Conservation (phyloP, 495 filamentous ascomycete genomes). For the Podospora appendiculata region DNA sequence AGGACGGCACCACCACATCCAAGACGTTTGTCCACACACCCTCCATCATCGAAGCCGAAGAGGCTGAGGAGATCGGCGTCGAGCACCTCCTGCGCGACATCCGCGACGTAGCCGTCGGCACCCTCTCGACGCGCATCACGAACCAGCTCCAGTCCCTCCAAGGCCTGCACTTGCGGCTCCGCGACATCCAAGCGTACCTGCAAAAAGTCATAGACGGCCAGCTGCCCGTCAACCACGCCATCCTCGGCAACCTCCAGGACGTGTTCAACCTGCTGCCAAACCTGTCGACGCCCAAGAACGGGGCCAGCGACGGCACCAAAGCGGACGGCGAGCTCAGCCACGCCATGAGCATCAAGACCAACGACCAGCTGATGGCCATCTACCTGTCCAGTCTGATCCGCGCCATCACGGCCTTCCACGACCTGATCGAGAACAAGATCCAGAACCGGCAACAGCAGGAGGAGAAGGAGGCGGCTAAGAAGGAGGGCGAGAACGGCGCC, state of each 20-base stretch:
- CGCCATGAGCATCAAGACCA: conserved; percentile 98
- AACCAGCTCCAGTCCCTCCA: conserved; percentile 96
- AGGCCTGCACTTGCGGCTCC: conserved; percentile 88
- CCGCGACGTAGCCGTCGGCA: conserved; percentile 94
- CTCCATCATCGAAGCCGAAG: conserved; percentile 96
- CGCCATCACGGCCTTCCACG: conserved; percentile 97
- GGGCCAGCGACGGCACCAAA: conserved; percentile 39
- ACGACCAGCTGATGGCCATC: conserved; percentile 97
- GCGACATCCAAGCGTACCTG: conserved; percentile 91
- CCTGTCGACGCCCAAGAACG: conserved; percentile 64
- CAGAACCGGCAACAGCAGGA: conserved; percentile 97
- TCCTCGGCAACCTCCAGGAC: conserved; percentile 95
- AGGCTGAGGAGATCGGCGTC: conserved; percentile 97
- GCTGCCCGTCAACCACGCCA: conserved; percentile 93
- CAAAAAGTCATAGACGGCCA: conserved; percentile 90
- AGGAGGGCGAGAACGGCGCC: conserved; percentile 42
- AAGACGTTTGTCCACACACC: conserved; percentile 99
- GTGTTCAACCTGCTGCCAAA: conserved; percentile 98
- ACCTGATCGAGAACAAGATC: conserved; percentile 99
- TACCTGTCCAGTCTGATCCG: conserved; percentile 94
- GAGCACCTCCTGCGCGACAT: conserved; percentile 98
- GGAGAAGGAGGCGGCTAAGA: conserved; percentile 74
- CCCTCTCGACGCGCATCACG: conserved; percentile 95
- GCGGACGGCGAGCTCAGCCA: conserved; percentile 70
- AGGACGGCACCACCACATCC: conserved; percentile 96